A percentile compares a stretch with the other conserved stretches of the same genome.
phyloP scores from a whole-genome alignment of 331 rosid genomes.

The Malus hybrid region DNA sequence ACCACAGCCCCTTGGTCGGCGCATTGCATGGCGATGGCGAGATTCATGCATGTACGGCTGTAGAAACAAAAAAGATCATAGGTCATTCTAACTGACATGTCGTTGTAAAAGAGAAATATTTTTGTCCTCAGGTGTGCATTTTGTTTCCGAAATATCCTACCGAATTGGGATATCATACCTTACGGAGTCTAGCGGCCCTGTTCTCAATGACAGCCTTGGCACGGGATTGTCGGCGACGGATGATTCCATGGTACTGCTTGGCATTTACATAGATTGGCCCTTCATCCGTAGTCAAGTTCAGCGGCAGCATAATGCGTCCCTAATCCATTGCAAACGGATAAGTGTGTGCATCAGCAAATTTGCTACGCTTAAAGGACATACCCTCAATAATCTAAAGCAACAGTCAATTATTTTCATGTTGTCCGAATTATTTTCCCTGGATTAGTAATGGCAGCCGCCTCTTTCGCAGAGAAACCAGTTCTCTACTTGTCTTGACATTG shows the following conservation, averaged over 20 bases:
- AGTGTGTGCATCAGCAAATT: conserved; percentile 18
- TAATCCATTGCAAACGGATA: conserved; percentile 19
- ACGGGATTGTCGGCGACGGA: conserved; percentile 84
- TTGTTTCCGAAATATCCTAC: not conserved
- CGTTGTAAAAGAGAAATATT: not conserved
- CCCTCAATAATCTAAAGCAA: not conserved
- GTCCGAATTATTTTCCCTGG: not conserved
- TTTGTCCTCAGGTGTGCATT: not conserved
- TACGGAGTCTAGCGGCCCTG: conserved; percentile 49
- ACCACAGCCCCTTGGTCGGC: conserved; percentile 93
- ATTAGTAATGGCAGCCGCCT: not conserved
- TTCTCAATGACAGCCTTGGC: conserved; percentile 73
- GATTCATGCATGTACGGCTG: conserved; percentile 99
- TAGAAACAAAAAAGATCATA: conserved; percentile 19
- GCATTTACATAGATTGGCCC: conserved; percentile 96
- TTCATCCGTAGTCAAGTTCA: conserved; percentile 69
- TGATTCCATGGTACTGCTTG: conserved; percentile 95
- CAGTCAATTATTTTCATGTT: not conserved
- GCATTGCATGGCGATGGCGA: conserved; percentile 92
- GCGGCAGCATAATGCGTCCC: conserved; percentile 97
- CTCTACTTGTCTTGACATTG: not conserved
- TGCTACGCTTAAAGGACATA: conserved; percentile 1
- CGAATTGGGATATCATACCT: conserved; percentile 39
- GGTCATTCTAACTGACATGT: not conserved
- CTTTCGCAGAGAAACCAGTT: not conserved